Percentiles rank a stretch among this genome's conserved stretches.
These are phyloP conservation scores for Metschnikowia aberdeeniae DNA, from an alignment of 805 yeast species.

Conservation along the genomic window DNA sequence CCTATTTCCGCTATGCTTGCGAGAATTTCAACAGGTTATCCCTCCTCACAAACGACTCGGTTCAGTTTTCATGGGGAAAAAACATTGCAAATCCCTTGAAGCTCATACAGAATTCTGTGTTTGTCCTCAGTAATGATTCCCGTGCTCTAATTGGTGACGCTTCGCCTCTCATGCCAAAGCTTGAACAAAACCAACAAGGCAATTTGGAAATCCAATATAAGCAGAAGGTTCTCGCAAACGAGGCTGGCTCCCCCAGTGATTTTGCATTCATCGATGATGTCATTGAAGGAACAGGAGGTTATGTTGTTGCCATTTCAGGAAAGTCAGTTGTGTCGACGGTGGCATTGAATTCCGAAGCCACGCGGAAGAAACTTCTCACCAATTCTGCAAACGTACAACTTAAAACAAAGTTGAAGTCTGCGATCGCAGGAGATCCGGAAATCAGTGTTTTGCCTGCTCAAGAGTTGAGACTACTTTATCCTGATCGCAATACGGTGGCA, in stretches of 20 bases:
- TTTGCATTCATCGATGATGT: conserved; percentile 22
- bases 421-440: neutral
- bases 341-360: conserved; percentile 8
- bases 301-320: conserved; percentile 18
- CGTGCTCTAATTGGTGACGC: conserved; percentile 7
- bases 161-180: neutral
- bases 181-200: neutral
- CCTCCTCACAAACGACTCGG: conserved; percentile 7
- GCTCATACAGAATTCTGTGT: neutral
- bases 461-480: conserved; percentile 13
- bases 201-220: conserved; percentile 7
- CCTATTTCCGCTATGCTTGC: conserved; percentile 6
- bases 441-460: conserved; percentile 15
- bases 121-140: conserved; percentile 3
- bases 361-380: neutral
- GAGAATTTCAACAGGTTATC: conserved; percentile 13
- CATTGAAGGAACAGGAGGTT: conserved; percentile 27
- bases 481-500: neutral
- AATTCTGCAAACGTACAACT: neutral
- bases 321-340: conserved; percentile 14
- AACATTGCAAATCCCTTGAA: neutral
- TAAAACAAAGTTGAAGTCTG: neutral
- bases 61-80: neutral
- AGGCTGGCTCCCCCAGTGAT: conserved; percentile 3
- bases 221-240: neutral